phyloP scores from a whole-genome alignment of 306 rosid species.

The Fragaria vesca region DNA sequence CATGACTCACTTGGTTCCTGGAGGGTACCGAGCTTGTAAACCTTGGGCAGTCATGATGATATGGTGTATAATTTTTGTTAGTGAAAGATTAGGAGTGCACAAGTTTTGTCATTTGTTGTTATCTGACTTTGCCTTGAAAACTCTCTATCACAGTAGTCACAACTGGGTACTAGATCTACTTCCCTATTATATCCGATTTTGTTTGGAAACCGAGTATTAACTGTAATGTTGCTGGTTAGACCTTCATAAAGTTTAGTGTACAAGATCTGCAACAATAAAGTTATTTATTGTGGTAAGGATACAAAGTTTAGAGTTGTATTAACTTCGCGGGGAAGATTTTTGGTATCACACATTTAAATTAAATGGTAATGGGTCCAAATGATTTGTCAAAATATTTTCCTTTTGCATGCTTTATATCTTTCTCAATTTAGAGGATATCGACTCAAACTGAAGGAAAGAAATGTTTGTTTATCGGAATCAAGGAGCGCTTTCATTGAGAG shows the following conservation, averaged over 20 bases:
- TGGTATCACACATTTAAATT: background rate
- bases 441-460: background rate
- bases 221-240: background rate
- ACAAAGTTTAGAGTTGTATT: background rate
- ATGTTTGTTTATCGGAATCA: background rate
- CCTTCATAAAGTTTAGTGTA: background rate
- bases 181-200: background rate
- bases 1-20: background rate
- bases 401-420: slow-evolving; percentile 4
- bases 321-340: background rate
- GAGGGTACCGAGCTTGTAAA: background rate
- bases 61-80: background rate
- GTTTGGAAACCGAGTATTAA: background rate
- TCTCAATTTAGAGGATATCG: background rate
- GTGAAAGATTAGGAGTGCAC: background rate
- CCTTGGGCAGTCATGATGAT: slow-evolving; percentile 6
- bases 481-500: background rate
- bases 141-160: background rate
- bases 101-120: background rate
- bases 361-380: background rate
- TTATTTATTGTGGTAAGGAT: background rate
- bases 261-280: background rate
- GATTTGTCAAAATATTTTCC: slow-evolving; percentile 1
- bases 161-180: background rate
- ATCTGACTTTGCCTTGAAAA: background rate